Percentiles rank a stretch among this genome's conserved stretches.
phyloP scores from a whole-genome alignment of 768 basidiomycete genomes.

The Austroboletus festivus region DNA sequence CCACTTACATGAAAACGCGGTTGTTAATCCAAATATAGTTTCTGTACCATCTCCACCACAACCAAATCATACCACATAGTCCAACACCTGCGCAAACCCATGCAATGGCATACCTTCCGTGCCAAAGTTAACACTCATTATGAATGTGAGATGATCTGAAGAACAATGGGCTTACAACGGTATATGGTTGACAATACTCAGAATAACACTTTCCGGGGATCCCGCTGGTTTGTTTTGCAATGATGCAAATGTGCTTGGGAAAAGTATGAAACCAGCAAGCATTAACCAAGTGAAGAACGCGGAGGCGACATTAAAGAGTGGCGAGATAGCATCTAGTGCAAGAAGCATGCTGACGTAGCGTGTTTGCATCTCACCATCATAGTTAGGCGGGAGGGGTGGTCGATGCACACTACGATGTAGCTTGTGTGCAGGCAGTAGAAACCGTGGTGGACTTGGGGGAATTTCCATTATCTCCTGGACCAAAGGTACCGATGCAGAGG shows the following conservation, averaged over 20 bases:
- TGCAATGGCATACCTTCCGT: conserved; percentile 49
- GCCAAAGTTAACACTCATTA: conserved; percentile 1
- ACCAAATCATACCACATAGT: conserved; percentile 49
- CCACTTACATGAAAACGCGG: conserved; percentile 52
- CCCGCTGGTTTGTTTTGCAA: conserved; percentile 26
- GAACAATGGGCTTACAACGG: conserved; percentile 41
- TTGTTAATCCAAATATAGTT: conserved; percentile 61
- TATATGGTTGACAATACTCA: conserved; percentile 39
- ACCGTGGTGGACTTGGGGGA: background rate
- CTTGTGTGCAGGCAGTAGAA: conserved; percentile 11
- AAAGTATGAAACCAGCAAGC: conserved; percentile 59
- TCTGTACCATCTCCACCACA: conserved; percentile 57
- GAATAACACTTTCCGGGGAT: conserved; percentile 32
- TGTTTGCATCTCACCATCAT: conserved; percentile 33
- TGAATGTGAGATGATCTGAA: background rate
- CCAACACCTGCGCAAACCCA: conserved; percentile 55
- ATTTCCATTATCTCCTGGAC: conserved; percentile 2
- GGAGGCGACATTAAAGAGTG: conserved; percentile 46
- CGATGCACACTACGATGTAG: conserved; percentile 20
- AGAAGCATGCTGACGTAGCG: conserved; percentile 62
- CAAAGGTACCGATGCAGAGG: background rate
- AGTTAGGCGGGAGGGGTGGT: conserved; percentile 21
- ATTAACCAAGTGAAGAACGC: conserved; percentile 63
- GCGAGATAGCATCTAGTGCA: conserved; percentile 54
- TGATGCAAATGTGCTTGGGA: conserved; percentile 60